These are phyloP conservation scores for Opeltia flavorubescens DNA, from an alignment of 495 filamentous ascomycete species.

Conservation along the genomic window DNA sequence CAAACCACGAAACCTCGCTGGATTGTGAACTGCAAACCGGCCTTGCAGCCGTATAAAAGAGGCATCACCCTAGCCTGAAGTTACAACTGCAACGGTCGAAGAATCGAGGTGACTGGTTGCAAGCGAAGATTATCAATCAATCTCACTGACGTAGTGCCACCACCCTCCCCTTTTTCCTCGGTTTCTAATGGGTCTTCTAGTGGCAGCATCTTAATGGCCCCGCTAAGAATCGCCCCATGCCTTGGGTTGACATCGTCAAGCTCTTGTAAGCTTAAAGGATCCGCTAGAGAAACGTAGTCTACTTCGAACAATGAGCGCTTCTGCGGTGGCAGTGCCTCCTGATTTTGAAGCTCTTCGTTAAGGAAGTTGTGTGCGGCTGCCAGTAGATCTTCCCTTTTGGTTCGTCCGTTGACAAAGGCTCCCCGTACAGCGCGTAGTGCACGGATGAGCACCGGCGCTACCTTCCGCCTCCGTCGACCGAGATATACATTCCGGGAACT, in stretches of 20 bases:
- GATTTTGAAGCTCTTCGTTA: constrained; percentile 36
- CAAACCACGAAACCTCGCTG: constrained; percentile 56
- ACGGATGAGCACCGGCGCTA: constrained; percentile 55
- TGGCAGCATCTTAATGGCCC: constrained; percentile 79
- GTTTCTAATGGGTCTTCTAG: constrained; percentile 50
- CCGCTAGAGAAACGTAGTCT: constrained; percentile 82
- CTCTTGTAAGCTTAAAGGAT: constrained; percentile 69
- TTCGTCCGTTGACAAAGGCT: constrained; percentile 43
- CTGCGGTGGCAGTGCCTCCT: constrained; percentile 44
- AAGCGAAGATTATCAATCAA: constrained; percentile 91
- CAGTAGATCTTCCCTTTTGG: constrained; percentile 48
- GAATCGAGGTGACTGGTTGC: constrained; percentile 21
- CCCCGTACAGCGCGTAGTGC: constrained; percentile 57
- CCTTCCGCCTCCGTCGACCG: constrained; percentile 52
- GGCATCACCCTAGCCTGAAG: neutral
- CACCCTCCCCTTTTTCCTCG: constrained; percentile 58
- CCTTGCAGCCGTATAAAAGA: neutral
- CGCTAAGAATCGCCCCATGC: constrained; percentile 71
- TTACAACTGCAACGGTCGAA: neutral
- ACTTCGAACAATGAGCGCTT: constrained; percentile 62
- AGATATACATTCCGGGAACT: constrained; percentile 92
- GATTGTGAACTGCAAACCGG: constrained; percentile 35
- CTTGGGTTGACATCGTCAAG: constrained; percentile 48
- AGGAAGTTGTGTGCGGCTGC: constrained; percentile 46
- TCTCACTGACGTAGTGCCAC: constrained; percentile 58